Conservation (phyloP, 257 asterid genomes). For the Orobanche coerulescens region DNA sequence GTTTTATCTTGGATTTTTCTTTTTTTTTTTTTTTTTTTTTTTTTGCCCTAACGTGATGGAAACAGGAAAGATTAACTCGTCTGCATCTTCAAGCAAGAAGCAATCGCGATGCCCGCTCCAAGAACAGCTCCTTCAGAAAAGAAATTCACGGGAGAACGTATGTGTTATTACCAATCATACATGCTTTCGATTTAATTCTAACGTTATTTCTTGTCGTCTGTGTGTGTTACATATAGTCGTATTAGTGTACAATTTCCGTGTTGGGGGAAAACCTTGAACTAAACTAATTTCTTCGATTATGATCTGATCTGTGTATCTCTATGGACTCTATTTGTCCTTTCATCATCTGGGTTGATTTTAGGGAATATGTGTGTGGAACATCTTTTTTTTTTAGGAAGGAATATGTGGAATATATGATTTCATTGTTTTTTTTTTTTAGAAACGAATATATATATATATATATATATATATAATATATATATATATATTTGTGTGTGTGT, state of each 20-base stretch:
- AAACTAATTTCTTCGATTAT: neutral
- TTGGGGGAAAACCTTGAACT: neutral
- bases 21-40: too few species aligned
- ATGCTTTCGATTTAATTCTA: neutral
- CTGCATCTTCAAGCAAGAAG: conserved; percentile 46
- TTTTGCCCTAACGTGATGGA: conserved; percentile 54
- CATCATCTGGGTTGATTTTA: too few species aligned
- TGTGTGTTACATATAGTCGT: neutral
- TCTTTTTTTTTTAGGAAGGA: too few species aligned
- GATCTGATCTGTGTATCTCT: neutral
- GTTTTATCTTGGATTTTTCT: neutral
- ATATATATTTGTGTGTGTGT: neutral
- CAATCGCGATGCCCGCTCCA: conserved; percentile 71
- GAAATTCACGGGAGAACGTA: conserved; percentile 68
- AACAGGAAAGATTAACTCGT: conserved; percentile 49
- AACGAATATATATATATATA: too few species aligned
- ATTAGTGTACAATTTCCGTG: neutral
- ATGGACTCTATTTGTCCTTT: too few species aligned
- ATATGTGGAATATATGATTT: too few species aligned
- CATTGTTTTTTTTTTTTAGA: too few species aligned
- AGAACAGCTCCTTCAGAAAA: conserved; percentile 55
- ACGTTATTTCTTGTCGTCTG: neutral
- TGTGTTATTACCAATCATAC: conserved; percentile 4
- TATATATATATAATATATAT: too few species aligned
- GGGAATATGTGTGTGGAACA: too few species aligned